Conservation (phyloP, 2,329 filamentous ascomycete species). For the Phoma sp. region DNA sequence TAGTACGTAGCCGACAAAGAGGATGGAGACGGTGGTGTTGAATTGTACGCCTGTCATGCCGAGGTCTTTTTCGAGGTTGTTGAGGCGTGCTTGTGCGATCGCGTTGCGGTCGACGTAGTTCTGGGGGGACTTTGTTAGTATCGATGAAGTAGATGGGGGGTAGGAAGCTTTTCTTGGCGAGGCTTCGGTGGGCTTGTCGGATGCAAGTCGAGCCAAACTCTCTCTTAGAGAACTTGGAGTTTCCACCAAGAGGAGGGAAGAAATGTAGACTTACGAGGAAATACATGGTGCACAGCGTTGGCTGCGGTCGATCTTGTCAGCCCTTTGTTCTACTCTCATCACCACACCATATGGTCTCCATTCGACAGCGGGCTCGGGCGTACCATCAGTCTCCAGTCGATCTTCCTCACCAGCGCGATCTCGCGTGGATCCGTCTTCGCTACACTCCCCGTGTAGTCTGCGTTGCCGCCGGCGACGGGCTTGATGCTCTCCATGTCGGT, state of each 20-base stretch:
- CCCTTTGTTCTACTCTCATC: not conserved
- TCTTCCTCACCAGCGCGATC: slow-evolving; percentile 41
- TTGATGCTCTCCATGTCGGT: slow-evolving; percentile 23
- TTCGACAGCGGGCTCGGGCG: not conserved
- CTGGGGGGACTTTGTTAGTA: not conserved
- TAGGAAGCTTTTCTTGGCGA: slow-evolving; percentile 12
- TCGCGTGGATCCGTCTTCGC: slow-evolving; percentile 42
- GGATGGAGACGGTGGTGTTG: slow-evolving; percentile 38
- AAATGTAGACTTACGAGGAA: slow-evolving; percentile 28
- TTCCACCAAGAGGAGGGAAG: no score
- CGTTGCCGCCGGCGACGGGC: slow-evolving; percentile 19
- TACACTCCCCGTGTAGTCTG: slow-evolving; percentile 39
- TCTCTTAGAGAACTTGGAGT: no score
- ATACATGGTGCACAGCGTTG: slow-evolving; percentile 52
- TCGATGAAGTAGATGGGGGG: not conserved
- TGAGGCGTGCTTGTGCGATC: slow-evolving; percentile 68
- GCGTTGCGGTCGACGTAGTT: slow-evolving; percentile 64
- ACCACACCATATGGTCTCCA: not conserved
- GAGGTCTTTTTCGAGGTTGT: slow-evolving; percentile 64
- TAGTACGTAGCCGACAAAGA: slow-evolving; percentile 55
- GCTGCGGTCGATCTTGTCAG: slow-evolving; percentile 29
- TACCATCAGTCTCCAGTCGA: slow-evolving; percentile 43
- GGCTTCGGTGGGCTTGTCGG: slow-evolving; percentile 6
- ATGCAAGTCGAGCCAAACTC: not conserved
- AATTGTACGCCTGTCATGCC: slow-evolving; percentile 34